Percentiles rank a stretch among this genome's conserved stretches.
Evolutionary conservation across 2,329 filamentous ascomycete species (phyloP).

Genomic region (Pyrenophora teres): DNA sequence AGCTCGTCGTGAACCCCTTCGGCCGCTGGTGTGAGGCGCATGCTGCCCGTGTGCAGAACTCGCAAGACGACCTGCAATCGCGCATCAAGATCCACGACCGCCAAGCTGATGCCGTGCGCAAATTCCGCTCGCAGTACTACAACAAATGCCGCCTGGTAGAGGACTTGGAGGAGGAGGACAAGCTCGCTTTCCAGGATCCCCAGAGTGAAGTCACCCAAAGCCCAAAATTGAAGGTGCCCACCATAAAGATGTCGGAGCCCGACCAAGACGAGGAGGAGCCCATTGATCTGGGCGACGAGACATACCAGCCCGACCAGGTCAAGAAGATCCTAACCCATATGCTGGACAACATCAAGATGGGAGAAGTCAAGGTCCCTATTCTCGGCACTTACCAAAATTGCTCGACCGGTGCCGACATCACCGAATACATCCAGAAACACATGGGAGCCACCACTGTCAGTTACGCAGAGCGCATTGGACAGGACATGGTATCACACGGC

Average conservation of each 20-base stretch:
- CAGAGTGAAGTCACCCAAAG: constrained; percentile 56
- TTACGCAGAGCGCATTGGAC: constrained; percentile 91
- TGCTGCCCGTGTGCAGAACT: constrained; percentile 86
- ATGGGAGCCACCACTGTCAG: constrained; percentile 83
- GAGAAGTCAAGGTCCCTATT: constrained; percentile 93
- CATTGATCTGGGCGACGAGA: constrained; percentile 87
- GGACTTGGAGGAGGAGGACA: constrained; percentile 97
- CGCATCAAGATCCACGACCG: constrained; percentile 92
- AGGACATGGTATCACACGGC: constrained; percentile 84
- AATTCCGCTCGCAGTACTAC: constrained; percentile 94
- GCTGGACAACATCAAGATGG: constrained; percentile 82
- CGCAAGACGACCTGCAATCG: constrained; percentile 88
- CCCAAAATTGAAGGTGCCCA: constrained; percentile 68
- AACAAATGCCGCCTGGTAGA: constrained; percentile 98
- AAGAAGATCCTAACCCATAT: constrained; percentile 89
- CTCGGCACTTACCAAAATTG: constrained; percentile 94
- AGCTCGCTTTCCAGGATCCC: constrained; percentile 92
- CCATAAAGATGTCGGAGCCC: constrained; percentile 82
- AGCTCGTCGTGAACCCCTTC: constrained; percentile 93
- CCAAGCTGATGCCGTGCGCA: constrained; percentile 87
- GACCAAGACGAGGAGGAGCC: constrained; percentile 74
- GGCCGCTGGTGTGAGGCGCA: constrained; percentile 96
- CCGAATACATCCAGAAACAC: constrained; percentile 90
- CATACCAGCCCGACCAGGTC: constrained; percentile 81
- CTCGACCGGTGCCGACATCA: constrained; percentile 87